Evolutionary conservation across 2,329 filamentous ascomycete species (phyloP).

Genomic region (Scytalidium sp.): DNA sequence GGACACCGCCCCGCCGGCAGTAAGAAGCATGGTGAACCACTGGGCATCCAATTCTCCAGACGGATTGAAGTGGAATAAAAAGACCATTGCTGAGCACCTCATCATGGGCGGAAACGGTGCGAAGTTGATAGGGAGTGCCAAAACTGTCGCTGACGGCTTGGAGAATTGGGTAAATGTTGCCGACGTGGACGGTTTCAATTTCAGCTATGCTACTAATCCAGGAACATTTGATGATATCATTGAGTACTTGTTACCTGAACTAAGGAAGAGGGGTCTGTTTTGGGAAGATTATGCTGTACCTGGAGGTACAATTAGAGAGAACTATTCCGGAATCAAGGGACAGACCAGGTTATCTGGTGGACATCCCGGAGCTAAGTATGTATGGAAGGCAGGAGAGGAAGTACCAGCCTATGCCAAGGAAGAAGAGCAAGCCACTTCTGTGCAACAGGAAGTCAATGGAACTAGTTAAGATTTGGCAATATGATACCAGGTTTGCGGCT

Average conservation of each 20-base stretch:
- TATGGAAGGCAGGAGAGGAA: conserved; percentile 31
- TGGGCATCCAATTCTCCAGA: conserved; percentile 38
- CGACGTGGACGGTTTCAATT: conserved; percentile 72
- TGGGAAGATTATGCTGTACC: conserved; percentile 42
- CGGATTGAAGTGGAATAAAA: conserved; percentile 33
- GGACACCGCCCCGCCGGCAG: conserved; percentile 40
- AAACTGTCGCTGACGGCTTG: conserved; percentile 63
- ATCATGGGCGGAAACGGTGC: conserved; percentile 65
- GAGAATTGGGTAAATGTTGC: conserved; percentile 65
- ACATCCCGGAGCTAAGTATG: conserved; percentile 33
- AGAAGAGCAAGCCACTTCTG: too few relatives aligned
- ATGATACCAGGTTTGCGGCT: background rate
- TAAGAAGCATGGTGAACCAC: conserved; percentile 43
- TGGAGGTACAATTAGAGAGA: conserved; percentile 36
- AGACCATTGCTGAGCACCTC: conserved; percentile 54
- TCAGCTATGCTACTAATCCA: conserved; percentile 63
- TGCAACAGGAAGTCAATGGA: too few relatives aligned
- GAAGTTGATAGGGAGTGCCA: conserved; percentile 46
- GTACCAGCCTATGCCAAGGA: conserved; percentile 24
- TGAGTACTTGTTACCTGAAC: conserved; percentile 60
- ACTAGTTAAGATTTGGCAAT: background rate
- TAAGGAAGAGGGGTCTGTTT: conserved; percentile 55
- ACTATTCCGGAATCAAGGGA: conserved; percentile 30
- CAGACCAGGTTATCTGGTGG: conserved; percentile 28
- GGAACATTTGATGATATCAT: conserved; percentile 65